phyloP scores from a whole-genome alignment of 2,329 filamentous ascomycete genomes.

The Fusarium luffae region DNA sequence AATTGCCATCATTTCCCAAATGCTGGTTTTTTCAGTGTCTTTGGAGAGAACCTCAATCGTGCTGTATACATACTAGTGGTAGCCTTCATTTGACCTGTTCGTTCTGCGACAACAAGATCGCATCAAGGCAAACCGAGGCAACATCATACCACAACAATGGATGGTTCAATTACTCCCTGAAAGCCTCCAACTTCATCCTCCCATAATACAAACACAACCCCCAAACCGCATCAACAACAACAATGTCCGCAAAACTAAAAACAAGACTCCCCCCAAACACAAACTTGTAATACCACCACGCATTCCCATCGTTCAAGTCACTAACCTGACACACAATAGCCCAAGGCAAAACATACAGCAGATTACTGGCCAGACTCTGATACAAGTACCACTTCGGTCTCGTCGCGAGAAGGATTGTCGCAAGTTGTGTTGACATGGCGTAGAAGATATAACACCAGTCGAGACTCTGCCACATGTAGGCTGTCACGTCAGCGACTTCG shows the following conservation, averaged over 20 bases:
- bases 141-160: no score
- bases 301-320: conserved; percentile 61
- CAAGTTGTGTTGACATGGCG: conserved; percentile 72
- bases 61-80: neutral
- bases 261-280: conserved; percentile 77
- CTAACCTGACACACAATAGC: conserved; percentile 68
- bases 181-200: conserved; percentile 54
- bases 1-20: neutral
- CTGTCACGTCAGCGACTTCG: conserved; percentile 68
- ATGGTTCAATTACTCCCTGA: conserved; percentile 34
- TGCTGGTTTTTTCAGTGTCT: neutral
- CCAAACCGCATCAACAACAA: conserved; percentile 63
- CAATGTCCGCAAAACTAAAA: conserved; percentile 71
- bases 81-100: neutral
- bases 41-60: neutral
- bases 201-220: conserved; percentile 60
- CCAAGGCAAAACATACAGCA: conserved; percentile 77
- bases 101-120: no score
- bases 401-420: conserved; percentile 72
- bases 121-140: no score
- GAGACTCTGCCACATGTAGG: conserved; percentile 72
- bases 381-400: conserved; percentile 74
- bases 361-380: conserved; percentile 73
- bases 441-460: conserved; percentile 79
- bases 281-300: conserved; percentile 74